Base-by-base conservation (phyloP, 164 flowering plant species). In the Annona cherimola region DNA sequence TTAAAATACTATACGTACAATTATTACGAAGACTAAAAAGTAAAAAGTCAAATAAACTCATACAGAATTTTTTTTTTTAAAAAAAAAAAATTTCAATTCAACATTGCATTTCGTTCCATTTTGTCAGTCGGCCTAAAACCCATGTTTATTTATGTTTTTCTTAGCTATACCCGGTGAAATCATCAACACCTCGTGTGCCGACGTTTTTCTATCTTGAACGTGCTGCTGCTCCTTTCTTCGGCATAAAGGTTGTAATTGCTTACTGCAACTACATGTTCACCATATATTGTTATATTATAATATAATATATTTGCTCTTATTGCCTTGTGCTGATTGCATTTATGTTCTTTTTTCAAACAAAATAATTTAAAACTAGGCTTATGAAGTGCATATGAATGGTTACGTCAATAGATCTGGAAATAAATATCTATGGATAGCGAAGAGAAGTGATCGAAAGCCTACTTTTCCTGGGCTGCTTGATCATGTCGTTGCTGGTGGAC, bases 171-270 rank as follows among this genome's bases (percentile, higher is more conserved):
- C 95, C 99, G 65, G 97, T 94, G 43, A 80, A 76, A 57, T 84
- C 97, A 67, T 87, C 90, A 57, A 26, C 35, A 1, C 88, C 83
- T 74, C 97, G 90, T 61, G 62, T 69, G 54, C 88, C 88, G 4
- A 65, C 67, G 16, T 86, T 76, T 75, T 89, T 94, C 82, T 90
- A 94, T 0, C 72, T 92, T 9, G 99, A 94, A 74, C 93, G 97
- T 62, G 99, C 99, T 8, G 99, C 97, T 42, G 99, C 97, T 78
- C 97, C 99, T 66, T 90, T 86, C 78, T 94, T 94, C 82, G 99
- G 97, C 70, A 88, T 90, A 73, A 94, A 90, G 97, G 98, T 26
- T 26, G 35, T 26, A 26, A 26, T 26, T 26, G 35, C 35, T 26
- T 26, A 26, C 35, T 26, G 35, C 35, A 26, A 26, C 35, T 26